These are phyloP conservation scores for Phaeosphaeriaceae sp. DNA, from an alignment of 2,329 filamentous ascomycete species.

Conservation along the genomic window DNA sequence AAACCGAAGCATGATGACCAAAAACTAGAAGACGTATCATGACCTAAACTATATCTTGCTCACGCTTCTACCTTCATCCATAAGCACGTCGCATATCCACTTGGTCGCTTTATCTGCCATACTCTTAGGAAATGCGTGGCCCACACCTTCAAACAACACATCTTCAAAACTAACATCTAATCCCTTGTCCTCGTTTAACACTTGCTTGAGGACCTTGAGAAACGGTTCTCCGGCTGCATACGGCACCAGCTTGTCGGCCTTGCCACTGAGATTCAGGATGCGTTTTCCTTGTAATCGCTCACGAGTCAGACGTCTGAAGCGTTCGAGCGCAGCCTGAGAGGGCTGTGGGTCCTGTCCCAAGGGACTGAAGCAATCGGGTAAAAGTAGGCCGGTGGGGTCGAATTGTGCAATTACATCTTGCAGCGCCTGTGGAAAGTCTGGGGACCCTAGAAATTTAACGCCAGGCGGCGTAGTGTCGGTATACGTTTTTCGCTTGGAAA, in stretches of 20 bases:
- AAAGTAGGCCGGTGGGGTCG: slow-evolving; percentile 79
- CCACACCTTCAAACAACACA: slow-evolving; percentile 70
- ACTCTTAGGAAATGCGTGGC: slow-evolving; percentile 69
- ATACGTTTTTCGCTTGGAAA: slow-evolving; percentile 70
- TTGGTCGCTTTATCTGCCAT: slow-evolving; percentile 72
- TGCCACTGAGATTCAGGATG: slow-evolving; percentile 57
- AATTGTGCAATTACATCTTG: slow-evolving; percentile 66
- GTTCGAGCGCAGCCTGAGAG: slow-evolving; percentile 42
- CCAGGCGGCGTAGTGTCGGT: slow-evolving; percentile 62
- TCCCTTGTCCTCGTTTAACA: slow-evolving; percentile 59
- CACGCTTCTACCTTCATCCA: slow-evolving; percentile 8
- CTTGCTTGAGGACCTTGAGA: slow-evolving; percentile 64
- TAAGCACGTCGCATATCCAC: slow-evolving; percentile 63
- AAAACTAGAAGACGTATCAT: background rate
- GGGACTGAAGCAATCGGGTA: slow-evolving; percentile 50
- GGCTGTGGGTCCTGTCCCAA: slow-evolving; percentile 32
- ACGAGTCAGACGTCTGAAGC: slow-evolving; percentile 42
- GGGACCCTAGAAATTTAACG: slow-evolving; percentile 73
- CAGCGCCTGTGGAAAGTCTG: slow-evolving; percentile 75
- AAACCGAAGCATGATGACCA: too few species aligned
- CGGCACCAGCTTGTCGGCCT: slow-evolving; percentile 76
- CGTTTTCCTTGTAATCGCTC: slow-evolving; percentile 55
- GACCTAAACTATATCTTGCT: slow-evolving; percentile 34
- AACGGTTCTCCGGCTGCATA: slow-evolving; percentile 68
- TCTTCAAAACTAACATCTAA: slow-evolving; percentile 66